Base-by-base conservation (phyloP, 495 filamentous ascomycete species). In the Mytilinidion resinicola region DNA sequence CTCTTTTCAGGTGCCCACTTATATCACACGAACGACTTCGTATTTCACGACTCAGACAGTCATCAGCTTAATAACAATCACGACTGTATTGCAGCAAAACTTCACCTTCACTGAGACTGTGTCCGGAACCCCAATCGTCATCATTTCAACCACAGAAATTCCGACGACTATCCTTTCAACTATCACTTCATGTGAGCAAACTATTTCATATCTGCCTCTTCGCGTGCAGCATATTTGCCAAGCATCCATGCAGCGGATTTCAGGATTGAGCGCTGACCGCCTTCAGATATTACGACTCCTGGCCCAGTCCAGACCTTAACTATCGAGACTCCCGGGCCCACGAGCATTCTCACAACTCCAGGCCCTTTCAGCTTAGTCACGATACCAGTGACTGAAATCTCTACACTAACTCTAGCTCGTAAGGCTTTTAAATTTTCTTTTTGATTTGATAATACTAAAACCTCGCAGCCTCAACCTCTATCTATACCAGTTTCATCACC, bases 261-360 rank as follows among this genome's bases (percentile, higher is more conserved):
- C 6, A 6, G 6, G 25, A 30, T 3, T 3, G 25, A 30, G 25
- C 25, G 25, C 25, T 30, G 25, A 30, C 6, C 25, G 3, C 25
- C 25, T 30, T 30, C 25, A 30, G 25, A 30, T 9, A 42, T 42
- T 2, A 42, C 39, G 2, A 17, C 39, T 17, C 39, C 39, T 42
- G 39, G 39, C 39, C 39, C 39, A 42, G 17, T 17, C 3, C 39
- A 42, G 39, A 51, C 51, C 4, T 10, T 51, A n/a, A 51, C 48
- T 1, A 30, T 51, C 15, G 48, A 51, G 48, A 39, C 37, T 20
- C 59, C 59, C 4, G 59, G 51, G 1, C 58, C 58, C 2, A 61
- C 52, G 7, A 59, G 47, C 47, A 41, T 52, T 17, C 38, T 55
- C n/a, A 54, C 57, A 1, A 41, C 51, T 14, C 11, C 36, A 55